Base-by-base conservation (phyloP, 1,284 basidiomycete species). In the Puccinia polysora region DNA sequence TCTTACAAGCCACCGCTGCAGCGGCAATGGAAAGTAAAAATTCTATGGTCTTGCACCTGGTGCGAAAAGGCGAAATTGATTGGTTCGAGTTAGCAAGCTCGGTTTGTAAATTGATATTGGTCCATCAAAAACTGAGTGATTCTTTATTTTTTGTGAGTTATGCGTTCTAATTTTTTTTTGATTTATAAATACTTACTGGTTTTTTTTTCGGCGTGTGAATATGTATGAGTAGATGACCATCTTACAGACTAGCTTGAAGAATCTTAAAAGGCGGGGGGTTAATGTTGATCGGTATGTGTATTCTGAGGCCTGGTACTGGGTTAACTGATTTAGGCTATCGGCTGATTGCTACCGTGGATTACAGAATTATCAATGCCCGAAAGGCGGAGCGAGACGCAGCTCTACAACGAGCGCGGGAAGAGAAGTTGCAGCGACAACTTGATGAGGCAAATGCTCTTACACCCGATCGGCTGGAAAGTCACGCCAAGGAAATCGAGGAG, bases 71-170 rank as follows among this genome's bases (percentile, higher is more conserved):
- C 70, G 78, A 80, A 40, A 71, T 80, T 6, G 79, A 80, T 73
- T 79, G 77, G 75, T 79, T 80, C 62, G 79, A 79, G 64, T 77
- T 79, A n/a, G 78, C 78, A 1, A 74, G 75, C 2, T 75, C 77
- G 25, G 75, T 79, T 30, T 75, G 71, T 74, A 77, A 77, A 70
- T 73, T 76, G 56, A 74, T 80, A 45, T 73, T 79, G 50, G 76
- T 75, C 30, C 74, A 76, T 67, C 79, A 79, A 65, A 74, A 75
- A 32, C 65, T 79, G 52, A 78, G 77, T 49, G 78, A 79, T 62
- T 77, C 79, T 47, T 74, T 79, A 20, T 76, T 80, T 25, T 79
- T 76, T 73, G 78, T 78, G 77, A 78, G 70, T 72, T n/a, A n/a
- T n/a, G n/a, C n/a, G n/a, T n/a, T n/a, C n/a, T n/a, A n/a, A n/a